Percentiles rank a stretch among this genome's conserved stretches.
Conservation (phyloP, 345 rosid species). For the Citrus maxima region DNA sequence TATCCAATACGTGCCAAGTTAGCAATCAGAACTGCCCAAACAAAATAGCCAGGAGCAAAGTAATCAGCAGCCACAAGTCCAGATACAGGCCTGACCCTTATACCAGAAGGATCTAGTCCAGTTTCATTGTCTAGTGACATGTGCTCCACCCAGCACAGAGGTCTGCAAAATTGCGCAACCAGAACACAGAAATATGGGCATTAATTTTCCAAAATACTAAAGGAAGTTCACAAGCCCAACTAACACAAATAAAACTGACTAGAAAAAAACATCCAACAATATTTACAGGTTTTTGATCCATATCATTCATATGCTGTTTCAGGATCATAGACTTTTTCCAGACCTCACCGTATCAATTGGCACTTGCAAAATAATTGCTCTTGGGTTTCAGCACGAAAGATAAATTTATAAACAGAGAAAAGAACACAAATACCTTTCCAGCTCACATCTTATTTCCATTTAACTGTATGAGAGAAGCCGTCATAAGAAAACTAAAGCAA, state of each 20-base stretch:
- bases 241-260: neutral
- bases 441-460: neutral
- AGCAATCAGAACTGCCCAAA: slow-evolving; percentile 97
- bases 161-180: slow-evolving; percentile 43
- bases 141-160: slow-evolving; percentile 95
- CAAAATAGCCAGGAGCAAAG: slow-evolving; percentile 93
- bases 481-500: neutral
- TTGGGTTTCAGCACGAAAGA: neutral
- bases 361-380: no score
- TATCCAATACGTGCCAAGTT: slow-evolving; percentile 93
- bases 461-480: neutral
- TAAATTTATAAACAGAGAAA: neutral
- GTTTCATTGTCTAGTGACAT: slow-evolving; percentile 96
- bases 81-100: slow-evolving; percentile 76
- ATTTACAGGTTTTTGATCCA: neutral
- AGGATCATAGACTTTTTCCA: neutral
- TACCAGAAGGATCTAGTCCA: slow-evolving; percentile 85
- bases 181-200: slow-evolving; percentile 3
- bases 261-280: neutral
- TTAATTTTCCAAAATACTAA: slow-evolving; percentile 7
- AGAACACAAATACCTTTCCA: neutral
- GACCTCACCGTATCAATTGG: neutral
- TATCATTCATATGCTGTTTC: neutral
- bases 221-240: slow-evolving; percentile 2
- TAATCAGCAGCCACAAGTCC: slow-evolving; percentile 99